Conservation (phyloP, 495 filamentous ascomycete species). For the Copromyces sp. region DNA sequence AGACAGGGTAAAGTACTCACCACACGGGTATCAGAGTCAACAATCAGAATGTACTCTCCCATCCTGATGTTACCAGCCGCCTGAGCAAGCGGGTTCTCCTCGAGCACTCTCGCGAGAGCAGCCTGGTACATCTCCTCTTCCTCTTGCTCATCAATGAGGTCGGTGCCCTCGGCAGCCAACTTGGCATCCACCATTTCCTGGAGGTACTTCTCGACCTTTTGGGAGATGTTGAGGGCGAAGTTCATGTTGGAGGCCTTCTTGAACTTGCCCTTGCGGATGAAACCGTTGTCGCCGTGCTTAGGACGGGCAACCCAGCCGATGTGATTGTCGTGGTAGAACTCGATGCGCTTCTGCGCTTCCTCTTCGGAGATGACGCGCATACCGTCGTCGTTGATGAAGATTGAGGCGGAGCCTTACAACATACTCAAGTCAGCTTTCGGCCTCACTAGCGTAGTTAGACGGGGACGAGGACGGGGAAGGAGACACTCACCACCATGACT, state of each 20-base stretch:
- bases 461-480: not conserved
- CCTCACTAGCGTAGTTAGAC: not conserved
- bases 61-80: conserved; percentile 64
- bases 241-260: conserved; percentile 77
- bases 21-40: conserved; percentile 67
- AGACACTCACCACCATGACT: conserved; percentile 43
- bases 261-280: conserved; percentile 48
- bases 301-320: conserved; percentile 69
- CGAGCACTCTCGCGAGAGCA: conserved; percentile 51
- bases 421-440: not conserved
- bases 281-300: conserved; percentile 44
- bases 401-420: conserved; percentile 46
- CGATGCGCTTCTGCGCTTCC: conserved; percentile 48
- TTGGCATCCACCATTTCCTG: conserved; percentile 23
- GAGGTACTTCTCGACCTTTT: conserved; percentile 57
- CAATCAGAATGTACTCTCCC: conserved; percentile 62
- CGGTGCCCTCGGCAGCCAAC: conserved; percentile 30
- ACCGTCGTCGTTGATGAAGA: conserved; percentile 68
- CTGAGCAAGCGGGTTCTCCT: conserved; percentile 54
- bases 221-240: conserved; percentile 57
- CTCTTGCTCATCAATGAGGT: conserved; percentile 51
- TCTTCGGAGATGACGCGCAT: conserved; percentile 53
- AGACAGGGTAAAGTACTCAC: not conserved
- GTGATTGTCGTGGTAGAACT: conserved; percentile 52
- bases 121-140: conserved; percentile 54